Conservation (phyloP, 2,329 filamentous ascomycete genomes). For the Colletotrichum shisoi region DNA sequence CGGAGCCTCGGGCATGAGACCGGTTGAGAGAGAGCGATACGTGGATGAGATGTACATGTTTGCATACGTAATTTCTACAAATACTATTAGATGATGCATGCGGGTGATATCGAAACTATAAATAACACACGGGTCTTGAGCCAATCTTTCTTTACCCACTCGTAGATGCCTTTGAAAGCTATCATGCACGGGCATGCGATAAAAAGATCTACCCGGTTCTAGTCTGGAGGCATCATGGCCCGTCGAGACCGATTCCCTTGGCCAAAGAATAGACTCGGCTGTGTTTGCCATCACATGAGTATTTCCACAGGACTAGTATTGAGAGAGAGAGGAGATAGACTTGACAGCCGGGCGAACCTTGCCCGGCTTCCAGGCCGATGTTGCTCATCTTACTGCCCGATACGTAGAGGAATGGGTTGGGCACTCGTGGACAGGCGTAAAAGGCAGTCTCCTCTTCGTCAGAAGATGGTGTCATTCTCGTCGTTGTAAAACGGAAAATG, state of each 20-base stretch:
- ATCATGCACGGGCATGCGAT: too few relatives aligned
- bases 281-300: too few relatives aligned
- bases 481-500: too few relatives aligned
- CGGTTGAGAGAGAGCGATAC: background rate
- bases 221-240: too few relatives aligned
- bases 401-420: background rate
- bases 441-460: too few relatives aligned
- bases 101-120: background rate
- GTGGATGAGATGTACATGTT: background rate
- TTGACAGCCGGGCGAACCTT: too few relatives aligned
- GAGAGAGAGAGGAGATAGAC: too few relatives aligned
- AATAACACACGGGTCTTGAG: background rate
- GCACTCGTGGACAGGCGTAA: background rate
- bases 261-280: too few relatives aligned
- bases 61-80: background rate
- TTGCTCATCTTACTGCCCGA: background rate
- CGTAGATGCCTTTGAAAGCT: background rate
- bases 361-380: background rate
- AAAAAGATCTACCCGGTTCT: too few relatives aligned
- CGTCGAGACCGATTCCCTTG: too few relatives aligned
- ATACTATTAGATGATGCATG: background rate
- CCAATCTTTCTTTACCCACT: background rate
- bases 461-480: too few relatives aligned
- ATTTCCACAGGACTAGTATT: too few relatives aligned
- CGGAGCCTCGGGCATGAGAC: slow-evolving; percentile 25